phyloP scores from a whole-genome alignment of 2,329 filamentous ascomycete genomes.

The Alternaria ethzedia region DNA sequence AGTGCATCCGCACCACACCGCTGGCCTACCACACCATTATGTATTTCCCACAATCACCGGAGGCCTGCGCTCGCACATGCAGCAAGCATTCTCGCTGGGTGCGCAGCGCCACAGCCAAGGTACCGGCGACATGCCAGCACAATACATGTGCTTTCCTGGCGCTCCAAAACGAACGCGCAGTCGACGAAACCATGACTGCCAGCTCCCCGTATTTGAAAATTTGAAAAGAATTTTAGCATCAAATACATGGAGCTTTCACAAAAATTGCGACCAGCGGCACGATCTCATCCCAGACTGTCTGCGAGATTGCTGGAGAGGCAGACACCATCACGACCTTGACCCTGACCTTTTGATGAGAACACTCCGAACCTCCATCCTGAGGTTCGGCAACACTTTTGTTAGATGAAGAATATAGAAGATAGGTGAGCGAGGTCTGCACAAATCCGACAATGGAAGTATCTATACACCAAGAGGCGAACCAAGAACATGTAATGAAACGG shows the following conservation, averaged over 20 bases:
- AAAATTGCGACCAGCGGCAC: too few species aligned
- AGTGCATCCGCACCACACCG: neutral
- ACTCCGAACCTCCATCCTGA: neutral
- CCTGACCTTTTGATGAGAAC: neutral
- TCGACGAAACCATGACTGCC: neutral
- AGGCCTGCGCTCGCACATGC: neutral
- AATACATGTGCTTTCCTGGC: neutral
- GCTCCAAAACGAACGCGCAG: neutral
- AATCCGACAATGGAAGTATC: neutral
- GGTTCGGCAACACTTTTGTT: too few species aligned
- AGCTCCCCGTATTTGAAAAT: too few species aligned
- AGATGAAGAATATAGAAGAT: too few species aligned
- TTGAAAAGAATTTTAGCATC: too few species aligned
- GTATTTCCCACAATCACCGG: neutral
- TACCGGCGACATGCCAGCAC: neutral
- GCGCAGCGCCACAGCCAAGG: neutral
- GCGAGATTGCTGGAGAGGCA: neutral
- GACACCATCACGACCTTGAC: neutral
- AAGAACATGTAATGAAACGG: too few species aligned
- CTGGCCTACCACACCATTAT: conserved; percentile 3
- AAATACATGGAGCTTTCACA: too few species aligned
- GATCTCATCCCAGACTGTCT: too few species aligned
- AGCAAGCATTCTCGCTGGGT: neutral
- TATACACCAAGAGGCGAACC: neutral
- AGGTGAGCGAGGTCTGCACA: too few species aligned